phyloP scores from a whole-genome alignment of 345 rosid genomes.

The Hirschfeldia incana region DNA sequence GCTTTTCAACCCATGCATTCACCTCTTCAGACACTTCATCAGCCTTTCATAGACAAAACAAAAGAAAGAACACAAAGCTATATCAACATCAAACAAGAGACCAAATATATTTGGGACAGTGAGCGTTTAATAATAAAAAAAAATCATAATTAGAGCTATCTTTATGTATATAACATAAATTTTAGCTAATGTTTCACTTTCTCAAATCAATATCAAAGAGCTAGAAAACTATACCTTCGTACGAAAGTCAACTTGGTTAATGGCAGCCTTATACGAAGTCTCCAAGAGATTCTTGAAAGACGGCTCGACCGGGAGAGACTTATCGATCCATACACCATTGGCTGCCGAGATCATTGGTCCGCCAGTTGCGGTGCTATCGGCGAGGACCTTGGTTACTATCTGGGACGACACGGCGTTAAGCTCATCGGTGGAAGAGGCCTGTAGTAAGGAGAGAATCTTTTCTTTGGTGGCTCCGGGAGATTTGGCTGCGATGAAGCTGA shows the following conservation, averaged over 20 bases:
- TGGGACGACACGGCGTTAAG: conserved; percentile 57
- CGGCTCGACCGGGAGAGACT: conserved; percentile 49
- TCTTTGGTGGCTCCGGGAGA: conserved; percentile 46
- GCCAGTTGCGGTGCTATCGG: conserved; percentile 60
- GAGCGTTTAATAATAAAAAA: neutral
- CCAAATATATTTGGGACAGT: neutral
- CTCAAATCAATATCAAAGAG: too few species aligned
- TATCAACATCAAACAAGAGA: neutral
- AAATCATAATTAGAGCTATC: neutral
- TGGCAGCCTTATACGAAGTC: conserved; percentile 54
- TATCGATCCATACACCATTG: conserved; percentile 65
- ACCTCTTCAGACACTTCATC: conserved; percentile 55
- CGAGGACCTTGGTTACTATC: conserved; percentile 51
- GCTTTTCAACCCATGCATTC: conserved; percentile 62
- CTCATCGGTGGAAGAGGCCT: conserved; percentile 53
- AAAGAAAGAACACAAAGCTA: neutral
- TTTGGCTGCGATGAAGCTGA: conserved; percentile 63
- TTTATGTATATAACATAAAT: too few species aligned
- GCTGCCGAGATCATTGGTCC: conserved; percentile 61
- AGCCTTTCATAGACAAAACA: conserved; percentile 21
- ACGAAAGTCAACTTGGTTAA: conserved; percentile 63
- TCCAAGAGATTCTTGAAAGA: conserved; percentile 60
- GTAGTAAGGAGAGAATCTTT: conserved; percentile 67
- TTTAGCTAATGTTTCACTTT: too few species aligned
- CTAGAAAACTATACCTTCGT: conserved; percentile 48